These are phyloP conservation scores for Chaetomium sp. DNA, from an alignment of 2,329 filamentous ascomycete genomes.

Conservation along the genomic window DNA sequence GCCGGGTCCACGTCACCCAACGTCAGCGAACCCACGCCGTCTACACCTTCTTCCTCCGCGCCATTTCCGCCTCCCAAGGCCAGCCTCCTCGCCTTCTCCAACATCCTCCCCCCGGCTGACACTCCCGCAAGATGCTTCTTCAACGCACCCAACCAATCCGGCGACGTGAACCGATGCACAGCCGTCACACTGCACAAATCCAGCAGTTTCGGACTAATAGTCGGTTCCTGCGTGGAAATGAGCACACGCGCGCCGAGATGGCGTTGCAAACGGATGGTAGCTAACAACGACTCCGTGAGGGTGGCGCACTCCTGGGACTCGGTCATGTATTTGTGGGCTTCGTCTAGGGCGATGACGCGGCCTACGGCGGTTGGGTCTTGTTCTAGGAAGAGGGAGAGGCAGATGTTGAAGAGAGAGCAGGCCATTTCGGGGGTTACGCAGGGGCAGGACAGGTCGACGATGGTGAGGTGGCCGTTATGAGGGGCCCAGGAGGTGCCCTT, in stretches of 20 bases:
- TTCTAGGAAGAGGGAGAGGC: constrained; percentile 59
- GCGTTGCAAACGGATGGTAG: constrained; percentile 62
- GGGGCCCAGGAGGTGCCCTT: constrained; percentile 28
- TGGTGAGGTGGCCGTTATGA: constrained; percentile 31
- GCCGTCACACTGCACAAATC: constrained; percentile 67
- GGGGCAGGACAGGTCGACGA: constrained; percentile 61
- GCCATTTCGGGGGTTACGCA: constrained; percentile 61
- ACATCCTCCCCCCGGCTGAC: constrained; percentile 17
- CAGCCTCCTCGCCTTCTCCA: constrained; percentile 19
- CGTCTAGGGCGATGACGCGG: constrained; percentile 63
- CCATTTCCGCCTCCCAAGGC: not conserved
- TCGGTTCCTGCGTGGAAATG: constrained; percentile 73
- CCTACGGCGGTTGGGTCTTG: constrained; percentile 39
- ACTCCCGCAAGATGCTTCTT: constrained; percentile 28
- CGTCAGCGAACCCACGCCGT: constrained; percentile 9
- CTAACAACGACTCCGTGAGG: constrained; percentile 57
- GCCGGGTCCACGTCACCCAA: constrained; percentile 21
- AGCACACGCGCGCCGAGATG: constrained; percentile 61
- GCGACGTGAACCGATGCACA: constrained; percentile 59
- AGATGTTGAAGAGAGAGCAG: constrained; percentile 67
- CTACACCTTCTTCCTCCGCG: not conserved
- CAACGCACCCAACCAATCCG: constrained; percentile 29
- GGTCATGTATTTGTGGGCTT: constrained; percentile 73
- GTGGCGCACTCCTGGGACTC: constrained; percentile 45
- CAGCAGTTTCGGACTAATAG: constrained; percentile 59